Evolutionary conservation across 306 rosid genomes (phyloP).

Genomic region (Corylus americana): DNA sequence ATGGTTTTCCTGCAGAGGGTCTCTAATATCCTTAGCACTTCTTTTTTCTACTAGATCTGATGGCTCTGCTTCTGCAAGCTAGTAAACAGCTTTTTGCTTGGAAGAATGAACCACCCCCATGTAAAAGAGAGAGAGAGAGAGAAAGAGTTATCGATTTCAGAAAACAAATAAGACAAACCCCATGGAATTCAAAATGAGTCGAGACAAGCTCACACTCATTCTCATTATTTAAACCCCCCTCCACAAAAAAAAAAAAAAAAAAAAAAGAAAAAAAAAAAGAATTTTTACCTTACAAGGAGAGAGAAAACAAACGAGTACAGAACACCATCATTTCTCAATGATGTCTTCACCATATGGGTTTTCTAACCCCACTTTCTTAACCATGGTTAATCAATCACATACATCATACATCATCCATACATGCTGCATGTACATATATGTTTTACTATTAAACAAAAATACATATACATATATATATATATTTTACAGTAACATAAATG

Average conservation of each 20-base stretch:
- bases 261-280: conserved; percentile 6
- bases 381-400: conserved; percentile 66
- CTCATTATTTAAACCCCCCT: conserved; percentile 6
- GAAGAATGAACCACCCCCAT: conserved; percentile 71
- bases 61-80: conserved; percentile 82
- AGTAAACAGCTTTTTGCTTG: conserved; percentile 86
- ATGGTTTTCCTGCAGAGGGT: conserved; percentile 46
- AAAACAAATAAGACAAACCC: conserved; percentile 74
- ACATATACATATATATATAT: background rate
- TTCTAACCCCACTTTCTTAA: conserved; percentile 48
- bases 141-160: conserved; percentile 61
- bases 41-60: conserved; percentile 84
- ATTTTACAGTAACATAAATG: conserved; percentile 37
- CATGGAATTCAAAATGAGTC: conserved; percentile 53
- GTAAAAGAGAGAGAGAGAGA: conserved; percentile 39
- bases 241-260: conserved; percentile 10
- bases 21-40: conserved; percentile 62
- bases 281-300: conserved; percentile 8
- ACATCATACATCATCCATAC: conserved; percentile 36
- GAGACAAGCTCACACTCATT: conserved; percentile 43
- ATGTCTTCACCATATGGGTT: conserved; percentile 53
- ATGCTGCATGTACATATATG: conserved; percentile 9
- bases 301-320: conserved; percentile 49
- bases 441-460: too few relatives aligned
- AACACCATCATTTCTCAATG: conserved; percentile 93